phyloP scores from a whole-genome alignment of 495 filamentous ascomycete genomes.

The Penicillium antarcticum region DNA sequence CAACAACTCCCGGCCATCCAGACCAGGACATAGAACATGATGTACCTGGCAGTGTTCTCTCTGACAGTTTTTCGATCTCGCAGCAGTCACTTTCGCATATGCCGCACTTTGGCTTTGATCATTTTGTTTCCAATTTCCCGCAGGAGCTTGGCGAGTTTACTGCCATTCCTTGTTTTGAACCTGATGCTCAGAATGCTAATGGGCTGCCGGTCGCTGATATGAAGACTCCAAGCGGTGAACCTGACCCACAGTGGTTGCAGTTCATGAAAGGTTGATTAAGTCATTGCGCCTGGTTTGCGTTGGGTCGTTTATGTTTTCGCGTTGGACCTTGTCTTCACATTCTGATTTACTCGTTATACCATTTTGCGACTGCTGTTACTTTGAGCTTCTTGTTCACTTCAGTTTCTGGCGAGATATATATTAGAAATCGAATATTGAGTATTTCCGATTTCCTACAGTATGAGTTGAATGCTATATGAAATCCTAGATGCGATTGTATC shows the following conservation, averaged over 20 bases:
- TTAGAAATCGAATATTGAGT: neutral
- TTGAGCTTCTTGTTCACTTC: neutral
- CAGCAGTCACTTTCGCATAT: slow-evolving; percentile 33
- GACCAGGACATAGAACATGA: slow-evolving; percentile 19
- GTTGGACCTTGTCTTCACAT: neutral
- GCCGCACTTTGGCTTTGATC: slow-evolving; percentile 41
- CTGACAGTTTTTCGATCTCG: slow-evolving; percentile 30
- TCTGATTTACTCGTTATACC: slow-evolving; percentile 8
- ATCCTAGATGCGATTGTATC: no score
- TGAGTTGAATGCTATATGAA: no score
- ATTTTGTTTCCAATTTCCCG: slow-evolving; percentile 46
- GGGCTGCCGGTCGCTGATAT: slow-evolving; percentile 20
- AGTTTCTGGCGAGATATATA: neutral
- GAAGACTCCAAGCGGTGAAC: slow-evolving; percentile 17
- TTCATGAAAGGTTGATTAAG: slow-evolving; percentile 33
- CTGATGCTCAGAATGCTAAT: slow-evolving; percentile 28
- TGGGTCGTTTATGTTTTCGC: neutral
- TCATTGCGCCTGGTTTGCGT: slow-evolving; percentile 2
- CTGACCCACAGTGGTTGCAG: slow-evolving; percentile 38
- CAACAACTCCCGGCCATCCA: slow-evolving; percentile 5
- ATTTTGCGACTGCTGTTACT: neutral
- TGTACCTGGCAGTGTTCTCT: slow-evolving; percentile 20
- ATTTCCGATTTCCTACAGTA: neutral
- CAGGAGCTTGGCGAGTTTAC: slow-evolving; percentile 47
- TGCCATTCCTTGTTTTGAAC: slow-evolving; percentile 46